A percentile compares a stretch with the other conserved stretches of the same genome.
These are phyloP conservation scores for Toxicodendron radicans DNA, from an alignment of 345 rosid genomes.

Conservation along the genomic window DNA sequence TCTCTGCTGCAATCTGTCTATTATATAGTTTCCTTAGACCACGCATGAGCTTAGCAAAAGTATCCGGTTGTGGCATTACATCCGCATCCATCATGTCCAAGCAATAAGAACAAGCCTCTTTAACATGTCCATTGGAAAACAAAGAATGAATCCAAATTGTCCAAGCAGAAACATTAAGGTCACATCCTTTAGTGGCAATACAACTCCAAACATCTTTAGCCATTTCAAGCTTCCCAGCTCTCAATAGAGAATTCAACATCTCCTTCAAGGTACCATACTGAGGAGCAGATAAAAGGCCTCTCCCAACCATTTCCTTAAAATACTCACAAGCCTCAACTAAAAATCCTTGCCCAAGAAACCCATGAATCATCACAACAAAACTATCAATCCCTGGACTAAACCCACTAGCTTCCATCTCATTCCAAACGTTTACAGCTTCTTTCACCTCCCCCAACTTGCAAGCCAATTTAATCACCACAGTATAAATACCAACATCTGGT, in stretches of 20 bases:
- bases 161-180: conserved; percentile 72
- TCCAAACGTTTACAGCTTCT: conserved; percentile 63
- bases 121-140: conserved; percentile 76
- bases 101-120: conserved; percentile 85
- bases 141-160: conserved; percentile 94
- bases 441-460: conserved; percentile 72
- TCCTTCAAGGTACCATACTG: conserved; percentile 72
- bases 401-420: conserved; percentile 67
- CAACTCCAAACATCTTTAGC: conserved; percentile 84
- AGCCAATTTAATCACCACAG: conserved; percentile 69
- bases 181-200: conserved; percentile 65
- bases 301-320: conserved; percentile 79
- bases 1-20: conserved; percentile 76
- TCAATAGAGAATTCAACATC: conserved; percentile 58
- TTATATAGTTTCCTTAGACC: conserved; percentile 74
- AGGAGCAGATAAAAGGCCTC: conserved; percentile 66
- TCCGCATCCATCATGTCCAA: conserved; percentile 92
- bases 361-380: conserved; percentile 68
- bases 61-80: conserved; percentile 81
- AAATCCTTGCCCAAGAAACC: conserved; percentile 59
- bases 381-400: conserved; percentile 75
- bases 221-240: conserved; percentile 71
- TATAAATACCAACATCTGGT: conserved; percentile 59
- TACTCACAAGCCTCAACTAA: conserved; percentile 67
- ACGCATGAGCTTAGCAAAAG: conserved; percentile 85